Evolutionary conservation across 257 asterid genomes (phyloP).

Genomic region (Lycium ferocissimum): DNA sequence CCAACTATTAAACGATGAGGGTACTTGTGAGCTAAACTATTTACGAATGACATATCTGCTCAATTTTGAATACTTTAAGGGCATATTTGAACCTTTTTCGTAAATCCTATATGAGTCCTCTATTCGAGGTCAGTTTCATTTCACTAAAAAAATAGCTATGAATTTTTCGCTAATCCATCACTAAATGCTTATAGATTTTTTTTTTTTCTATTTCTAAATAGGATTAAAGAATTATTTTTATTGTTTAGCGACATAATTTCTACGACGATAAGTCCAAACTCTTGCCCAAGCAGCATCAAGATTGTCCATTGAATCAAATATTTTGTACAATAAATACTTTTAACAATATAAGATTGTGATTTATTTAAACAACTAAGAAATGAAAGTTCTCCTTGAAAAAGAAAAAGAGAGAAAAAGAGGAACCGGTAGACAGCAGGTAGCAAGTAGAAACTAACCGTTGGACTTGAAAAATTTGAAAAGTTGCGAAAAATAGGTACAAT

Average conservation of each 20-base stretch:
- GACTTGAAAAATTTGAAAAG: background rate
- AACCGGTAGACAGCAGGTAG: background rate
- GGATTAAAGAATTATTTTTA: background rate
- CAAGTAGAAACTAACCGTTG: slow-evolving; percentile 24
- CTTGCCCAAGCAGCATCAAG: background rate
- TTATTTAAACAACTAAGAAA: background rate
- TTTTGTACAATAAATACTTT: background rate
- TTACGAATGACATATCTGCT: too few relatives aligned
- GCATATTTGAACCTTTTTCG: too few relatives aligned
- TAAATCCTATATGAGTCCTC: too few relatives aligned
- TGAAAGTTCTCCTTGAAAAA: background rate
- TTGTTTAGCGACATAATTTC: background rate
- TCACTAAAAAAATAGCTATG: too few relatives aligned
- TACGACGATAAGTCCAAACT: background rate
- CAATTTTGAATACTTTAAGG: too few relatives aligned
- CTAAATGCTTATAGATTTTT: too few relatives aligned
- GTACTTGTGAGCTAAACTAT: too few relatives aligned
- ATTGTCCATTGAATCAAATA: background rate
- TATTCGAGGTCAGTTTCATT: too few relatives aligned
- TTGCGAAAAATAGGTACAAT: background rate
- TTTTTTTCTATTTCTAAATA: background rate
- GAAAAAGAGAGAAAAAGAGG: background rate
- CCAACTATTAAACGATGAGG: too few relatives aligned
- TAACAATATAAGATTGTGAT: background rate
- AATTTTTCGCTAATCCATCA: too few relatives aligned